Conservation (phyloP, 495 filamentous ascomycete species). For the Rhypophila decipiens region DNA sequence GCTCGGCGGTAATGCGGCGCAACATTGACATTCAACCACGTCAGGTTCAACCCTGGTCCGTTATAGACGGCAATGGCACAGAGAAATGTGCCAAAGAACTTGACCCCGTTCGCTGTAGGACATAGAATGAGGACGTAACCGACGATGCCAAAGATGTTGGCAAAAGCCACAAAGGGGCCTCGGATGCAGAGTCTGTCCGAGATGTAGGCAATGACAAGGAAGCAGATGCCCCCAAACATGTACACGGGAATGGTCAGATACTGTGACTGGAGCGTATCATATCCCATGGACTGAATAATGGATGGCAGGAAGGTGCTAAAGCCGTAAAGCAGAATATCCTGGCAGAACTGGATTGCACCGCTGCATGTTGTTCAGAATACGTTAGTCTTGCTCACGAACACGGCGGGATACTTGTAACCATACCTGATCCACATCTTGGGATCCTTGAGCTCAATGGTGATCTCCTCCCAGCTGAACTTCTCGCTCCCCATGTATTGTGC, state of each 20-base stretch:
- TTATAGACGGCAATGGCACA: slow-evolving; percentile 46
- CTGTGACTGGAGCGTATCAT: slow-evolving; percentile 38
- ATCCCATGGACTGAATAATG: slow-evolving; percentile 48
- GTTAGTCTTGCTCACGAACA: slow-evolving; percentile 6
- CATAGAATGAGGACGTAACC: slow-evolving; percentile 48
- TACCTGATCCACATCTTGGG: slow-evolving; percentile 25
- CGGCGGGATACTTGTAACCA: too few relatives aligned
- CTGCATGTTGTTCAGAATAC: slow-evolving; percentile 12
- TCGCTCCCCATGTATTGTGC: slow-evolving; percentile 43
- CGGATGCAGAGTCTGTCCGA: slow-evolving; percentile 24
- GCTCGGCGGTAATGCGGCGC: slow-evolving; percentile 53
- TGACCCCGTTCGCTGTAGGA: slow-evolving; percentile 26
- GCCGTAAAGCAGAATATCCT: slow-evolving; percentile 50
- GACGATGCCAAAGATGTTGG: slow-evolving; percentile 41
- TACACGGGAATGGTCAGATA: slow-evolving; percentile 37
- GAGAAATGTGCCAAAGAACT: slow-evolving; percentile 53
- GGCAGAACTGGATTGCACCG: slow-evolving; percentile 44
- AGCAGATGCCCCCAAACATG: slow-evolving; percentile 29
- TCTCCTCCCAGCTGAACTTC: slow-evolving; percentile 45
- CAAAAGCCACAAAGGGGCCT: slow-evolving; percentile 33
- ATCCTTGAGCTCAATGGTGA: slow-evolving; percentile 34
- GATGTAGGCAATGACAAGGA: slow-evolving; percentile 39
- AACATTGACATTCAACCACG: slow-evolving; percentile 53
- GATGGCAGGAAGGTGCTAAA: slow-evolving; percentile 56
- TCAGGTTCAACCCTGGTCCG: slow-evolving; percentile 45